A percentile compares a stretch with the other conserved stretches of the same genome.
phyloP scores from a whole-genome alignment of 2,329 filamentous ascomycete genomes.

The Claviceps sp. region DNA sequence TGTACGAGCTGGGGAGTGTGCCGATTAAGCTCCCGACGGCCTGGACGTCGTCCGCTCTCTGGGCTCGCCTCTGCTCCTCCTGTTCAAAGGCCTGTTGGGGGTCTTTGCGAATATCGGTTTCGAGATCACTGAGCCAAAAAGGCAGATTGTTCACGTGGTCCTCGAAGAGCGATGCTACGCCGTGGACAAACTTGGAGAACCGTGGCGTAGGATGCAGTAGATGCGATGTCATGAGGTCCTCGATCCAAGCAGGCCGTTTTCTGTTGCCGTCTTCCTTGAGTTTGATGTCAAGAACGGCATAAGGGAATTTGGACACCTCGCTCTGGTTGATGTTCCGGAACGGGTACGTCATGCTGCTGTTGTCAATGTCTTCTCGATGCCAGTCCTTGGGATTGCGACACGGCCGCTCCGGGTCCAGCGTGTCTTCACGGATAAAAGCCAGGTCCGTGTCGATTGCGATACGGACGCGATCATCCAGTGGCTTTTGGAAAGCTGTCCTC shows the following conservation, averaged over 20 bases:
- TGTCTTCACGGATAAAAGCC: slow-evolving; percentile 69
- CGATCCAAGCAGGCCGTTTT: slow-evolving; percentile 72
- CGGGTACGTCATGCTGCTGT: slow-evolving; percentile 68
- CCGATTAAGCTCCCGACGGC: slow-evolving; percentile 82
- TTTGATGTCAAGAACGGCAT: slow-evolving; percentile 86
- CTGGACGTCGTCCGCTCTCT: slow-evolving; percentile 72
- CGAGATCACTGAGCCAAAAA: slow-evolving; percentile 88
- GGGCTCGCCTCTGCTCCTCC: slow-evolving; percentile 72
- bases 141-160: slow-evolving; percentile 92
- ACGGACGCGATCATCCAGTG: slow-evolving; percentile 76
- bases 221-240: slow-evolving; percentile 85
- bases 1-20: slow-evolving; percentile 38
- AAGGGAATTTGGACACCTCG: slow-evolving; percentile 83
- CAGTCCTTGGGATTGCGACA: slow-evolving; percentile 80
- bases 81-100: slow-evolving; percentile 83
- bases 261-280: slow-evolving; percentile 51
- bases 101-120: slow-evolving; percentile 87
- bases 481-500: slow-evolving; percentile 92
- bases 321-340: slow-evolving; percentile 80
- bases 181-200: slow-evolving; percentile 96
- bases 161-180: slow-evolving; percentile 81
- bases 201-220: slow-evolving; percentile 78
- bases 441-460: slow-evolving; percentile 89
- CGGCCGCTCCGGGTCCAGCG: slow-evolving; percentile 68
- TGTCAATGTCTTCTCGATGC: slow-evolving; percentile 86